A percentile compares a stretch with the other conserved stretches of the same genome.
Conservation (phyloP, 139 green algal genomes). For the Chlorella sp. region DNA sequence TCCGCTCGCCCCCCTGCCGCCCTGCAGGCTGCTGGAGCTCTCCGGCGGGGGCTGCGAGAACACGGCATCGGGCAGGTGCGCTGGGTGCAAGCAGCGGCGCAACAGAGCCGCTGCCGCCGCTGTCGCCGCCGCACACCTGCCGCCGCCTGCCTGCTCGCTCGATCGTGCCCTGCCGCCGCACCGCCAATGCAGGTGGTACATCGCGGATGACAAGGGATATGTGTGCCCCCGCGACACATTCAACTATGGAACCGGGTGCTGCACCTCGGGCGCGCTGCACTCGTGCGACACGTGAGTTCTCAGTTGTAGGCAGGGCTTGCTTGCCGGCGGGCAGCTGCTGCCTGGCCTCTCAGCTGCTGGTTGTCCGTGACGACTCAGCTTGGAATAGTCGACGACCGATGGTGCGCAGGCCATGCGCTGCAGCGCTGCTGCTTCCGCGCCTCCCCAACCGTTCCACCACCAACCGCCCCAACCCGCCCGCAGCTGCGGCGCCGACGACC, state of each 20-base stretch:
- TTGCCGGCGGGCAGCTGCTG: too few relatives aligned
- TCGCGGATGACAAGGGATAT: conserved; percentile 72
- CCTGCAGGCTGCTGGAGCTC: conserved; percentile 5
- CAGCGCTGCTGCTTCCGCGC: background rate
- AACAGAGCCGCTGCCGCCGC: background rate
- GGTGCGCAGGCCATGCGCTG: too few relatives aligned
- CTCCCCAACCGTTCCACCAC: background rate
- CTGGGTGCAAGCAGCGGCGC: background rate
- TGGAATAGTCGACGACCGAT: too few relatives aligned
- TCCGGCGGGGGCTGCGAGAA: background rate
- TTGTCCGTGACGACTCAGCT: too few relatives aligned
- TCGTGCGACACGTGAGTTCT: conserved; percentile 69
- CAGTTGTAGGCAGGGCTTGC: too few relatives aligned
- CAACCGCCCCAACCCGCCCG: background rate
- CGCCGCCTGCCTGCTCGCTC: background rate
- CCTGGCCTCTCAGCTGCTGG: background rate
- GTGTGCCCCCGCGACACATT: conserved; percentile 64
- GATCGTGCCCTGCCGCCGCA: too few relatives aligned
- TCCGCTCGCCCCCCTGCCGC: too few relatives aligned
- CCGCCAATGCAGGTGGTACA: conserved; percentile 27
- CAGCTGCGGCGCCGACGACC: conserved; percentile 71
- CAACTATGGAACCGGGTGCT: conserved; percentile 74
- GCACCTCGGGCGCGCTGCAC: conserved; percentile 58
- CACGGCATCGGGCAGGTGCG: conserved; percentile 6
- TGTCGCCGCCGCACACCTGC: background rate